phyloP scores from a whole-genome alignment of 2,329 filamentous ascomycete species.

The Pseudogymnoascus sp. region DNA sequence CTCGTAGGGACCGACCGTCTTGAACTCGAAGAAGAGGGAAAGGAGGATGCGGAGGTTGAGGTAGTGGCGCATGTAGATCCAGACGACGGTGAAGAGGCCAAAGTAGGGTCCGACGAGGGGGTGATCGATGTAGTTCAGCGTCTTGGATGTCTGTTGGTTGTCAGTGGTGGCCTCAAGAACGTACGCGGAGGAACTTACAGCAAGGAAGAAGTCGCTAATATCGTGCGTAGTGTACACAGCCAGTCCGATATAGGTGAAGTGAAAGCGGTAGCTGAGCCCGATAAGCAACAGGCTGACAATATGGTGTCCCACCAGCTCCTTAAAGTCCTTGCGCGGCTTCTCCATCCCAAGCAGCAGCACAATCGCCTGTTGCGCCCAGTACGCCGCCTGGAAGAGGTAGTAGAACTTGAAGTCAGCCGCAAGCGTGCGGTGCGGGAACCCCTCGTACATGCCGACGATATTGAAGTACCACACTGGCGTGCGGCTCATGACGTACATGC shows the following conservation, averaged over 20 bases:
- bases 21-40: constrained; percentile 67
- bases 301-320: constrained; percentile 85
- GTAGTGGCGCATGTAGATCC: constrained; percentile 86
- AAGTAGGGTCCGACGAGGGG: constrained; percentile 77
- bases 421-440: constrained; percentile 75
- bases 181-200: constrained; percentile 46
- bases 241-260: constrained; percentile 94
- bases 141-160: constrained; percentile 67
- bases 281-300: constrained; percentile 83
- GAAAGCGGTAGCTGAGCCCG: constrained; percentile 81
- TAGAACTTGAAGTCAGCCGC: constrained; percentile 84
- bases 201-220: constrained; percentile 90
- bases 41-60: constrained; percentile 70
- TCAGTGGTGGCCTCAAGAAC: constrained; percentile 9
- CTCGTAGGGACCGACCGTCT: constrained; percentile 64
- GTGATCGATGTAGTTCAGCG: constrained; percentile 82
- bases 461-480: constrained; percentile 95
- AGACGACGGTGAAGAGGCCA: constrained; percentile 68
- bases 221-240: constrained; percentile 93
- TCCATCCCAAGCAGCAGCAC: constrained; percentile 80
- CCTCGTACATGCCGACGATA: constrained; percentile 80
- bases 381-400: constrained; percentile 87
- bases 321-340: constrained; percentile 91
- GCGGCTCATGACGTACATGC: constrained; percentile 81
- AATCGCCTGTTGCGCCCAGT: constrained; percentile 92